Evolutionary conservation across 1,284 basidiomycete genomes (phyloP).

Genomic region (Fistulinella cinereoalba): DNA sequence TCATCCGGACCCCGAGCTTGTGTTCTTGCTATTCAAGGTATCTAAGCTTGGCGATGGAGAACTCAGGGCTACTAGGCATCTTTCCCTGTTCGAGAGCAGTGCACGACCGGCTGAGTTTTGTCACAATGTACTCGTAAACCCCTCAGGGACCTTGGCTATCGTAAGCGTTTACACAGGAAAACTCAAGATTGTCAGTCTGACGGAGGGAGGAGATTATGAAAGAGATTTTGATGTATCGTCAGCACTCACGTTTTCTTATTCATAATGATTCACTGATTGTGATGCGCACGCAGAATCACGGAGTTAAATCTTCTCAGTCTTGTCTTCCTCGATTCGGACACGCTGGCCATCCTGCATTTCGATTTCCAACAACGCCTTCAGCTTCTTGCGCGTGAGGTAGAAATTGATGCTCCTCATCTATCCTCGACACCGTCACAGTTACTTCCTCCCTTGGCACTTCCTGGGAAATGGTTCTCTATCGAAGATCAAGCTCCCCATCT

Average conservation of each 20-base stretch:
- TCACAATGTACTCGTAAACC: slow-evolving; percentile 60
- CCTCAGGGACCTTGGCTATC: slow-evolving; percentile 57
- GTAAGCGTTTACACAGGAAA: slow-evolving; percentile 66
- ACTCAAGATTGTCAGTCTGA: slow-evolving; percentile 57
- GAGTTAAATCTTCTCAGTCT: slow-evolving; percentile 76
- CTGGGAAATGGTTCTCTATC: slow-evolving; percentile 27
- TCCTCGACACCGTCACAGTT: slow-evolving; percentile 49
- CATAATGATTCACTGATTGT: slow-evolving; percentile 10
- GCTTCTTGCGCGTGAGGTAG: slow-evolving; percentile 57
- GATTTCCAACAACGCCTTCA: slow-evolving; percentile 63
- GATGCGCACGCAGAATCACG: slow-evolving; percentile 48
- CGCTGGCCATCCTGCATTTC: slow-evolving; percentile 66
- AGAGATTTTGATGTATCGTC: slow-evolving; percentile 65
- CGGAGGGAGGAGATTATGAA: slow-evolving; percentile 48
- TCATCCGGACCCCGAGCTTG: slow-evolving; percentile 67
- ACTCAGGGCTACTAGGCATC: slow-evolving; percentile 41
- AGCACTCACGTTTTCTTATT: slow-evolving; percentile 29
- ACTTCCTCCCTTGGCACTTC: slow-evolving; percentile 47
- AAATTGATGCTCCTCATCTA: slow-evolving; percentile 46
- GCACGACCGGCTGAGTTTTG: slow-evolving; percentile 64
- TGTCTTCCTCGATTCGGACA: slow-evolving; percentile 59
- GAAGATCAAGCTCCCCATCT: slow-evolving; percentile 30
- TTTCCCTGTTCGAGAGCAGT: slow-evolving; percentile 54
- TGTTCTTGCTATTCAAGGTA: slow-evolving; percentile 54
- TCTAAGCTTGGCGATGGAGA: slow-evolving; percentile 35